Conservation (phyloP, 1,139 yeast species). For the Cylindricascospora bacillispora region DNA sequence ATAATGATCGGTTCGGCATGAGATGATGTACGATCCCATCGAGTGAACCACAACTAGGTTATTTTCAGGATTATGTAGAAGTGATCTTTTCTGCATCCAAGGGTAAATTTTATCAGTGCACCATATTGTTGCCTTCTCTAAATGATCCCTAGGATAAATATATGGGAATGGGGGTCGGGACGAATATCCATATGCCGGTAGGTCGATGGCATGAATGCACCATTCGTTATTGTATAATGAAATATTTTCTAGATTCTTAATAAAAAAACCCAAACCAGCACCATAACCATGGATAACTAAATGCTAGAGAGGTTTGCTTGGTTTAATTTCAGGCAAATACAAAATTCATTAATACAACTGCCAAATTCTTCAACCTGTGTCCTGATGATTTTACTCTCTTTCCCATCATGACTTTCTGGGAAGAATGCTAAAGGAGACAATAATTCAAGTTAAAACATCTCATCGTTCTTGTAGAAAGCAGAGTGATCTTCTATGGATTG, state of each 20-base stretch:
- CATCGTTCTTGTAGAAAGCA: no score
- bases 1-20: constrained; percentile 51
- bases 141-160: constrained; percentile 22
- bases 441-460: no score
- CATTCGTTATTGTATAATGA: constrained; percentile 30
- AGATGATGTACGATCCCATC: constrained; percentile 76
- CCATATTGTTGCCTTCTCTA: constrained; percentile 41
- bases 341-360: constrained; percentile 50
- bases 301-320: constrained; percentile 20
- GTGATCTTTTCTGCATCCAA: constrained; percentile 54
- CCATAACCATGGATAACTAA: constrained; percentile 70
- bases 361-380: constrained; percentile 31
- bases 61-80: constrained; percentile 33
- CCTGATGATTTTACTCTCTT: no score
- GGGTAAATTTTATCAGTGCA: constrained; percentile 42
- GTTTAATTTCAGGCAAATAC: constrained; percentile 35
- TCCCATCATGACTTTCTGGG: no score
- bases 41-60: constrained; percentile 75
- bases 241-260: constrained; percentile 41
- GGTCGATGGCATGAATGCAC: constrained; percentile 60
- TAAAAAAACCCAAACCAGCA: constrained; percentile 59
- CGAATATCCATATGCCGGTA: constrained; percentile 69
- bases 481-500: no score
- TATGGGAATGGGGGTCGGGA: constrained; percentile 46
- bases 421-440: no score